These are phyloP conservation scores for Musa beccarii DNA, from an alignment of 176 grass and related monocot species.

Conservation along the genomic window DNA sequence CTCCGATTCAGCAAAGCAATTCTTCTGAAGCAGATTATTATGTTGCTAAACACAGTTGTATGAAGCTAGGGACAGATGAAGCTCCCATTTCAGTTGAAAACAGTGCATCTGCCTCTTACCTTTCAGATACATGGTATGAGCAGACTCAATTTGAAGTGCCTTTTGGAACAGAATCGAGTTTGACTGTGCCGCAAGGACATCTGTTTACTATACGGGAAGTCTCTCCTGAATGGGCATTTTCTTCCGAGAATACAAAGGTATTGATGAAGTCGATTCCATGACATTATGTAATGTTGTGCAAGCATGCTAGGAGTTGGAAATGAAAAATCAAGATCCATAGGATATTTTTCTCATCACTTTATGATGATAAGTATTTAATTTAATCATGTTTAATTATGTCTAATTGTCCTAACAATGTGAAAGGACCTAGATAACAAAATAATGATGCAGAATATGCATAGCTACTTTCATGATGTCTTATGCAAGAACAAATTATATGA, in stretches of 20 bases:
- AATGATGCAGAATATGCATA: too few species aligned
- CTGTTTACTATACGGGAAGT: constrained; percentile 50
- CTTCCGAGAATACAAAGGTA: constrained; percentile 86
- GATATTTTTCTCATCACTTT: not conserved
- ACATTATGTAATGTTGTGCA: not conserved
- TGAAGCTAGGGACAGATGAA: not conserved
- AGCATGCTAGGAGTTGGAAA: not conserved
- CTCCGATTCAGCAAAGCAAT: not conserved
- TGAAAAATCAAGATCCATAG: not conserved
- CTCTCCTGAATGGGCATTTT: constrained; percentile 81
- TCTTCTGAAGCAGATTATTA: not conserved
- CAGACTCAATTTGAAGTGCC: constrained; percentile 46
- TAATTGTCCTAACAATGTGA: too few species aligned
- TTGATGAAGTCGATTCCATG: not conserved
- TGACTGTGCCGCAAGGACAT: constrained; percentile 25
- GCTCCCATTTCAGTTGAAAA: not conserved
- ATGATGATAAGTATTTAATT: not conserved
- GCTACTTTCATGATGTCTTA: too few species aligned
- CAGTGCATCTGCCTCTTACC: constrained; percentile 7
- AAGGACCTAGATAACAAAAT: too few species aligned
- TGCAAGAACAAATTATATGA: too few species aligned
- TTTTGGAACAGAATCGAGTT: constrained; percentile 26
- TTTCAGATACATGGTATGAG: constrained; percentile 47
- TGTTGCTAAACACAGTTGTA: not conserved
- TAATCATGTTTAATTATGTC: too few species aligned